Evolutionary conservation across 2,329 filamentous ascomycete species (phyloP), one percentile per base, ranked within the genome.

Genomic region (Ophiostoma populinum): DNA sequence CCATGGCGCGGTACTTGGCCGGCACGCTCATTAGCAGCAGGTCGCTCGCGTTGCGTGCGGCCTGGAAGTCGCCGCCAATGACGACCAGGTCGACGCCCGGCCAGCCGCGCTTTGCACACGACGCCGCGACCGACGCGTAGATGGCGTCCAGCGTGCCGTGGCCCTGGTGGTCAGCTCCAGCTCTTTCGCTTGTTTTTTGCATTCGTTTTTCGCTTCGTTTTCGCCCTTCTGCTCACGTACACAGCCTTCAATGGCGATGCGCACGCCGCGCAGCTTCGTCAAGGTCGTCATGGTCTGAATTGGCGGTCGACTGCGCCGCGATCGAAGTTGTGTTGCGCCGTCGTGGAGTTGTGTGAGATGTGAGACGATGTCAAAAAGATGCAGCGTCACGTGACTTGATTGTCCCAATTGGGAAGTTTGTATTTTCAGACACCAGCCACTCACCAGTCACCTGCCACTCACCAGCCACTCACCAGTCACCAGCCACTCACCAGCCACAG

Each of bases 1-100:
- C 83, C 48, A 98, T 75, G 28, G 70, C 62, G 43, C 82, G 81
- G 56, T 85, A 98, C 54, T 93, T 95, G 40, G 66, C 58, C 0
- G 90, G 87, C 47, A 92, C 85, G 5, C 85, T 80, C 67, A 95
- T 92, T 53, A 83, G 76, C 41, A 76, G 79, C 43, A 95, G 64
- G 53, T 98, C 90, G 43, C 75, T 67, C 8, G 81, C 75, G 61
- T 95, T 95, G 46, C 90, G 81, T 24, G 86, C 75, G 27, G 90
- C 77, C 62, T 94, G 83, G 45, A 98, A 98, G 52, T 98, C 90
- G 19, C 90, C 90, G 37, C 87, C 83, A 47, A 98, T 93, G 49
- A 98, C 92, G 45, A 98, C 59, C 9, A 94, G 58, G 53, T 98
- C 90, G 20, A 95, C 73, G 22, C 68, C 71, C 44, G 79, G 64